Evolutionary conservation across 2,329 filamentous ascomycete species (phyloP).

Genomic region (Fusarium coicis): DNA sequence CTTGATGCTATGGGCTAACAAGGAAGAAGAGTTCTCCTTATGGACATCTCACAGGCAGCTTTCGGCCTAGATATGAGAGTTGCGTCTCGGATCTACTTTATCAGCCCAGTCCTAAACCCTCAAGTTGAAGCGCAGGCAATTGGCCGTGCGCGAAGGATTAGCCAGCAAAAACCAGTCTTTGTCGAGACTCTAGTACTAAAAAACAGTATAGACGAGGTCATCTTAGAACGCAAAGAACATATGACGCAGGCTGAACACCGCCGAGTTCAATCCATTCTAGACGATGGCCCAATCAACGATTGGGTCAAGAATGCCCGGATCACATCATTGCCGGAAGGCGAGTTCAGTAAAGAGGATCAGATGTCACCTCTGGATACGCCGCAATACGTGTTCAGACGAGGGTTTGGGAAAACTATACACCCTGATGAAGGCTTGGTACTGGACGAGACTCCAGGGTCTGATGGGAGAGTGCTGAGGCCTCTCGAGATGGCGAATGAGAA

Average conservation of each 20-base stretch:
- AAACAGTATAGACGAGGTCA: conserved; percentile 85
- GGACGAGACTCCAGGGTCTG: conserved; percentile 32
- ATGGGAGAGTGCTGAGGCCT: conserved; percentile 7
- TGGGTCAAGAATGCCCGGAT: conserved; percentile 68
- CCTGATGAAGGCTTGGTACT: conserved; percentile 60
- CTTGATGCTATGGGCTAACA: neutral
- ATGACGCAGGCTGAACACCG: conserved; percentile 78
- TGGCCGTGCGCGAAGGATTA: conserved; percentile 88
- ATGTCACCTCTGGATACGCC: conserved; percentile 59
- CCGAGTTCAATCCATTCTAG: conserved; percentile 65
- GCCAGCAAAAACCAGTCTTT: conserved; percentile 79
- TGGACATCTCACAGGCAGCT: conserved; percentile 91
- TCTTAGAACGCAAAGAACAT: conserved; percentile 75
- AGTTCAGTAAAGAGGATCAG: conserved; percentile 55
- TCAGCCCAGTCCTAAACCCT: conserved; percentile 87
- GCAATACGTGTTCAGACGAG: conserved; percentile 63
- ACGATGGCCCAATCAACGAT: conserved; percentile 66
- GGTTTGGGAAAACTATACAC: conserved; percentile 55
- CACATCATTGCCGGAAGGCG: conserved; percentile 45
- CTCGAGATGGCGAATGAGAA: conserved; percentile 22
- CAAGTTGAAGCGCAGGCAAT: conserved; percentile 90
- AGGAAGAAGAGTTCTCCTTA: conserved; percentile 75
- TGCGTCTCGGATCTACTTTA: conserved; percentile 88
- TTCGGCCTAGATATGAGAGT: conserved; percentile 87
- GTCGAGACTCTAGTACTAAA: conserved; percentile 88